These are phyloP conservation scores for Limnanthes douglasii DNA, from an alignment of 345 rosid genomes.

Conservation along the genomic window DNA sequence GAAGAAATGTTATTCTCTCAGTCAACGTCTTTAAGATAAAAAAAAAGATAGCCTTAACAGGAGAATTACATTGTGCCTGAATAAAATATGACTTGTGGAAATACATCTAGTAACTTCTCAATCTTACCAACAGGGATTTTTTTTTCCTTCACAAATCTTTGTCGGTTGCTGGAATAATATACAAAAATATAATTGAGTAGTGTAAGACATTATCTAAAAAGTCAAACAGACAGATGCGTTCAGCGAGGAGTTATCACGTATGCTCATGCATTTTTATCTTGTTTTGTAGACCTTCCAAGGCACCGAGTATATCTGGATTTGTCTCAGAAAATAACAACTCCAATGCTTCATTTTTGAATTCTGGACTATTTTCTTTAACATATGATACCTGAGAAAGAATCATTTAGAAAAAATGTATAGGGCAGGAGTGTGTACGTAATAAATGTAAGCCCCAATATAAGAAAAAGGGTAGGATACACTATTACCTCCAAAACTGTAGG, in stretches of 20 bases:
- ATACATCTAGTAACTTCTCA: constrained; percentile 78
- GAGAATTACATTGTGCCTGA: constrained; percentile 40
- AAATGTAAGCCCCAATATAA: too few relatives aligned
- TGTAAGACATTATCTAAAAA: constrained; percentile 7
- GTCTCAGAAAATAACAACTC: constrained; percentile 44
- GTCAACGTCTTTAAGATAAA: neutral
- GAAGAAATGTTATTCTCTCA: neutral
- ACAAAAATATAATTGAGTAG: constrained; percentile 6
- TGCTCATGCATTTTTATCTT: constrained; percentile 70
- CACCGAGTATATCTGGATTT: constrained; percentile 36
- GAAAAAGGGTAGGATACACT: too few relatives aligned
- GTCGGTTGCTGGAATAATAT: constrained; percentile 41
- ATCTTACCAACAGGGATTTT: constrained; percentile 55
- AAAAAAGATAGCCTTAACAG: constrained; percentile 1
- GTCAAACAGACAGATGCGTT: too few relatives aligned
- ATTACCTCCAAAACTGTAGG: too few relatives aligned
- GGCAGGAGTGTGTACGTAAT: too few relatives aligned
- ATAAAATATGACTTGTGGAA: constrained; percentile 70
- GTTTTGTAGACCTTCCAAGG: constrained; percentile 56
- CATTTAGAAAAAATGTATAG: too few relatives aligned
- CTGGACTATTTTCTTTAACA: constrained; percentile 32
- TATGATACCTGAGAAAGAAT: constrained; percentile 43
- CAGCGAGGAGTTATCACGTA: constrained; percentile 21
- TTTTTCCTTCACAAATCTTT: constrained; percentile 60
- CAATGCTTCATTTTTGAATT: constrained; percentile 36